Evolutionary conservation across 805 yeast species (phyloP).

Genomic region (Maudiozyma saulgeensis): DNA sequence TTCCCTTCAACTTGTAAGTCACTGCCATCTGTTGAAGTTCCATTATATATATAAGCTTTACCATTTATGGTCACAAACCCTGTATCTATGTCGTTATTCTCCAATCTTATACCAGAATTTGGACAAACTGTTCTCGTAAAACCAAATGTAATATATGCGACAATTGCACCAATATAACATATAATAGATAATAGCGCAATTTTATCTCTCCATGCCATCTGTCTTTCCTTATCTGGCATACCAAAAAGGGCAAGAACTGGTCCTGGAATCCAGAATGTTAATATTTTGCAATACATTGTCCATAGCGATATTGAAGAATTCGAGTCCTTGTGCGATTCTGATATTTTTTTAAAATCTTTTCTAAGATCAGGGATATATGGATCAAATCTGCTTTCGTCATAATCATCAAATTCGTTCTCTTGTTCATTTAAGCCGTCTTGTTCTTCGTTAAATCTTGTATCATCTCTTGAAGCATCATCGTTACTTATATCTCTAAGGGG

Average conservation of each 20-base stretch:
- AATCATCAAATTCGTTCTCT: background rate
- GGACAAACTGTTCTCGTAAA: slow-evolving; percentile 75
- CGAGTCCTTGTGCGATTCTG: slow-evolving; percentile 1
- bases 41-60: slow-evolving; percentile 59
- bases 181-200: slow-evolving; percentile 76
- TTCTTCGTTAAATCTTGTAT: background rate
- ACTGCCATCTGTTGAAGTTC: slow-evolving; percentile 66
- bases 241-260: slow-evolving; percentile 55
- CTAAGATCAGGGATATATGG: background rate
- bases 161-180: slow-evolving; percentile 58
- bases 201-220: slow-evolving; percentile 95
- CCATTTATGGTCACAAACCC: slow-evolving; percentile 75
- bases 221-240: slow-evolving; percentile 67
- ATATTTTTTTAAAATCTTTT: slow-evolving; percentile 2
- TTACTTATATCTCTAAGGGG: slow-evolving; percentile 2
- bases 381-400: background rate
- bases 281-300: slow-evolving; percentile 66
- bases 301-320: slow-evolving; percentile 33
- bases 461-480: background rate
- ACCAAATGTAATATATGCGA: slow-evolving; percentile 86
- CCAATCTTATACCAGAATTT: slow-evolving; percentile 37
- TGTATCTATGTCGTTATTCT: slow-evolving; percentile 45
- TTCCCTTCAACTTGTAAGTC: slow-evolving; percentile 59
- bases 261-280: slow-evolving; percentile 91
- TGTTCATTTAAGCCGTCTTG: background rate